These are phyloP conservation scores for Suillus occidentalis DNA, from an alignment of 768 basidiomycete genomes.

Conservation along the genomic window DNA sequence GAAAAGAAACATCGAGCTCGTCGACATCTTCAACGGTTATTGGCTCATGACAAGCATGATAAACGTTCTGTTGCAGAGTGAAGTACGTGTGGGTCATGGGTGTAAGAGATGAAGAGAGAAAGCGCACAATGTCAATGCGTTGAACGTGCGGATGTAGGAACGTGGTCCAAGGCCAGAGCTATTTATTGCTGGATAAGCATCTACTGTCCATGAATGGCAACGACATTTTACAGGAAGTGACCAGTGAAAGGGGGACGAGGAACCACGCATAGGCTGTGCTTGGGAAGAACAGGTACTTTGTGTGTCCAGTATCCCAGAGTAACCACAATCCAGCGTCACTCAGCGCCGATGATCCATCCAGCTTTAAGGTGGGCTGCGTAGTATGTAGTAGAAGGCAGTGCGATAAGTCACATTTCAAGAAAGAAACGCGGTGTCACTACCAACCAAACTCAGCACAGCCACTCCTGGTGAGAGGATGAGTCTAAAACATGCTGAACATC, in stretches of 20 bases:
- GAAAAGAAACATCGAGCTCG: constrained; percentile 24
- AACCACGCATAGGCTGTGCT: not conserved
- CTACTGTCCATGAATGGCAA: not conserved
- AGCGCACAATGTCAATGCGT: not conserved
- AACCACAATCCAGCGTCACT: too few relatives aligned
- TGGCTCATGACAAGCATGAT: constrained; percentile 19
- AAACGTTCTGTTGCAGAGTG: constrained; percentile 35
- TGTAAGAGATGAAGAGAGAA: not conserved
- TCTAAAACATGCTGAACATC: too few relatives aligned
- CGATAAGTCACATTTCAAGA: too few relatives aligned
- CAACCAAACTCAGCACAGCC: too few relatives aligned
- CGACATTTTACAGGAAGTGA: not conserved
- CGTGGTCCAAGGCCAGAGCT: not conserved
- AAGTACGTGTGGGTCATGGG: constrained; percentile 17
- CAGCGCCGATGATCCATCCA: too few relatives aligned
- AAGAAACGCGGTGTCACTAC: too few relatives aligned
- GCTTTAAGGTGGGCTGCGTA: too few relatives aligned
- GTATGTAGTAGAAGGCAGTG: too few relatives aligned
- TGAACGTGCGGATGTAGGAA: not conserved
- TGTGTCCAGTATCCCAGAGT: not conserved
- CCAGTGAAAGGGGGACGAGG: not conserved
- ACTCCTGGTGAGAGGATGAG: too few relatives aligned
- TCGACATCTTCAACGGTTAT: constrained; percentile 31
- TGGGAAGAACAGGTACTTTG: not conserved
- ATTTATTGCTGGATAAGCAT: constrained; percentile 6